Evolutionary conservation across 148 eudicot genomes (phyloP), one percentile per base, ranked within the genome.

Genomic region (Arbutus unedo): DNA sequence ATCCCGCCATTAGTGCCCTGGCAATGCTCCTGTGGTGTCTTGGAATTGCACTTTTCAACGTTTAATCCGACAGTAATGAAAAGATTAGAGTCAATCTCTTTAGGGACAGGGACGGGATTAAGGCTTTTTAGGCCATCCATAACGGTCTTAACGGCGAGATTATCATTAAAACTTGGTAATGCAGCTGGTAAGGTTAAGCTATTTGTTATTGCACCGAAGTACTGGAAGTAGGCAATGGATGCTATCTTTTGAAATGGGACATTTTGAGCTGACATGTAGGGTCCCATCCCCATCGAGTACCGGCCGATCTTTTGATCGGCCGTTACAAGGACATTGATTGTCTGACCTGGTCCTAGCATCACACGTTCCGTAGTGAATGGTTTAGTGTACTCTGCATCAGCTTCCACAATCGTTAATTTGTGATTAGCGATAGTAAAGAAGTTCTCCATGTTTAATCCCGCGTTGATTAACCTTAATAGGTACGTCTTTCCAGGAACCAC

Each of bases 301-400:
- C 76, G 82, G 55, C 85, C 91, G 25, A 88, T 85, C 11, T 84
- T 84, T 48, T 89, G 90, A 81, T 91, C 80, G 71, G 91, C 87
- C 53, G 92, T 87, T 79, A 91, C 76, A 15, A 92, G 89, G 84
- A 85, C 90, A 79, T 90, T 88, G 54, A 89, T 84, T 13, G 93
- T 92, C 68, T 92, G 93, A 38, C 93, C 95, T 3, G 93, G 95
- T 54, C 89, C 91, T 13, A 91, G 85, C 91, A 92, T 90, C 74
- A 92, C 85, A n/a, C 85, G 88, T 66, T 82, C 85, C 4, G 87
- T 82, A 2, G 88, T 81, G 54, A 90, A 82, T 13, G 90, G 91
- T 49, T 92, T 91, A 43, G 90, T 91, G 87, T 93, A 93, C 59
- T 83, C 92, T 1, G 88, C 92, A 60, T 93, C 96, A 9, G 89